Evolutionary conservation across 257 asterid genomes (phyloP), one percentile per base, ranked within the genome.

Genomic region (Plectranthus barbatus): DNA sequence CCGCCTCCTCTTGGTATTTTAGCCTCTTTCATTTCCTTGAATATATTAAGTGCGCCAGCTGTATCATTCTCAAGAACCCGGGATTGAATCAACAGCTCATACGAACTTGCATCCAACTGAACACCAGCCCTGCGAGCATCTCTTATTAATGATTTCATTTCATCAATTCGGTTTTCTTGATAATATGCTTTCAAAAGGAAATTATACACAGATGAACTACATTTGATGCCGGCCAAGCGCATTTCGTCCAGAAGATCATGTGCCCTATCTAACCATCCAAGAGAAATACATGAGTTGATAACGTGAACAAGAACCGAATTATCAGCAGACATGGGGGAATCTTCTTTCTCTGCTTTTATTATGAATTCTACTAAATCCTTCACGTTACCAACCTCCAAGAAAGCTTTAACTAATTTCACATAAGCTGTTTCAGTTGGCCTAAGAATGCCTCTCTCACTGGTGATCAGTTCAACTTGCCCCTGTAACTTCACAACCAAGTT

Each of bases 191-290:
- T 82, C 69, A 92, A 70, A 62, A 92, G 99, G 75, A 88, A 77
- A 11, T 83, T 61, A 71, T 86, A 92, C 60, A 82, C 81, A n/a
- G 88, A 72, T 24, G 99, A 81, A 62, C 83, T 79, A 6, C 86
- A 75, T 75, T 79, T 79, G 48, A 89, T 76, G 45, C 99, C 97
- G 14, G 94, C 87, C 76, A 89, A 76, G 58, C 87, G 95, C 94
- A 85, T 83, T 74, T 92, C 97, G 66, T 92, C 97, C 0, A 92
- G 90, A 75, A 92, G 82, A 77, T 92, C 97, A 23, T 92, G 92
- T 17, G 97, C 99, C 58, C 74, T 86, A 63, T 89, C 96, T 66
- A 92, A 75, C 84, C 88, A 67, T 48, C 91, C 91, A 19, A 92
- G 91, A 17, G 94, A 82, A 72, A 89, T 86, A 84, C 99, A 92